Conservation (phyloP, 345 rosid species). For the Iberis pinnata region DNA sequence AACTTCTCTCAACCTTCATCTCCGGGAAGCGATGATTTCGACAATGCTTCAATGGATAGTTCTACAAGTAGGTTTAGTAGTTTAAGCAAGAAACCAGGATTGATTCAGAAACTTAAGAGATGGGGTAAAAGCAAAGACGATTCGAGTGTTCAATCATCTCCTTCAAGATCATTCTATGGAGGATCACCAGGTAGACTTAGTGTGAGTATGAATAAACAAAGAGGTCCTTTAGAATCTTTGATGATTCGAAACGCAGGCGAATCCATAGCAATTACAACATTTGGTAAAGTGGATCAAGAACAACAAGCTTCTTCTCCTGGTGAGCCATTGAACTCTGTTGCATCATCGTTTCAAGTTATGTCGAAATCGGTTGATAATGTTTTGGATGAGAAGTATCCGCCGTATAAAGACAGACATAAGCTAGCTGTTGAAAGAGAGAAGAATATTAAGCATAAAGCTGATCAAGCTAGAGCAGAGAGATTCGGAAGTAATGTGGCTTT, state of each 20-base stretch:
- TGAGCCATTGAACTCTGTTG: constrained; percentile 55
- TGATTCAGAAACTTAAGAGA: constrained; percentile 81
- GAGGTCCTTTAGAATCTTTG: constrained; percentile 83
- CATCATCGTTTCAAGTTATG: constrained; percentile 78
- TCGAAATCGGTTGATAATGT: constrained; percentile 80
- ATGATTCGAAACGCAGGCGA: constrained; percentile 89
- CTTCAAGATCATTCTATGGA: constrained; percentile 63
- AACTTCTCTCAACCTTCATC: constrained; percentile 86
- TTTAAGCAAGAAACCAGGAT: constrained; percentile 60
- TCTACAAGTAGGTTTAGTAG: constrained; percentile 67
- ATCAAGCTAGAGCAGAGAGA: constrained; percentile 65
- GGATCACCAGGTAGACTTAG: constrained; percentile 73
- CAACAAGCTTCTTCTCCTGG: constrained; percentile 44
- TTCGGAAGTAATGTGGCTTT: constrained; percentile 50
- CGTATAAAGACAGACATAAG: constrained; percentile 87
- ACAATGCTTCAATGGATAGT: constrained; percentile 77
- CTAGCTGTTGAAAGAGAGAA: constrained; percentile 87
- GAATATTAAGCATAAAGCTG: constrained; percentile 70
- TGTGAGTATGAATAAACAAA: constrained; percentile 44
- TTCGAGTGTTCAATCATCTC: constrained; percentile 56
- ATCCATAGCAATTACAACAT: constrained; percentile 69
- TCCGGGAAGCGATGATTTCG: constrained; percentile 90
- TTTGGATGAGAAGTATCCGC: constrained; percentile 79
- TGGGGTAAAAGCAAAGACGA: constrained; percentile 92
- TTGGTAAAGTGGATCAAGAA: constrained; percentile 65